Base-by-base conservation (phyloP, 208 protist genomes). In the Leptomonas pyrrhocoris region DNA sequence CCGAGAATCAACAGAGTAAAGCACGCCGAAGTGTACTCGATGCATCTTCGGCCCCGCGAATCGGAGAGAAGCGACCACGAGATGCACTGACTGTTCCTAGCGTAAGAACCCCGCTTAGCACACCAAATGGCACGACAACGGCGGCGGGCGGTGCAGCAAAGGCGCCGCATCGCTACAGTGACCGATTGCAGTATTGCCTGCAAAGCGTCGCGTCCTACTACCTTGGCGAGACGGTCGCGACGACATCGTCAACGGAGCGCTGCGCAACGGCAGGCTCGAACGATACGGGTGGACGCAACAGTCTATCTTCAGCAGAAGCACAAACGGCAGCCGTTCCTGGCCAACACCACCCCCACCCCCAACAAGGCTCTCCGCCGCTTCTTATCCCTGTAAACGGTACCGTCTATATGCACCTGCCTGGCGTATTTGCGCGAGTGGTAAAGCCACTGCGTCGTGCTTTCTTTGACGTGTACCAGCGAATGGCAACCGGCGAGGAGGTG, bases 371-470 rank as follows among this genome's bases (percentile, higher is more conserved):
- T 49, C 31, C 36, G 27, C 25, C 60, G 15, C n/a, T 43, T 27
- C 46, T 55, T n/a, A 57, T 63, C 4, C 30, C 18, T 27, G 48
- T 76, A 16, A 27, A 58, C 21, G 50, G 60, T 21, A 31, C 31
- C 4, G 7, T 54, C 12, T 83, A 73, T 30, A 43, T 55, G 21
- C 71, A 81, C 13, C 59, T 92, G 19, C 89, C 89, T 9, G 61
- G 75, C 0, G 62, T 89, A 6, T 67, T 88, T 27, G 74, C 84
- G 25, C 71, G 59, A 13, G 61, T 68, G 7, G 54, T 89, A 7
- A 94, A 94, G 74, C 63, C 70, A 45, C 71, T 87, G 62, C 81
- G 89, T 16, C 68, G 83, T 2, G 60, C 56, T 16, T 92, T 89
- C 67, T 94, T 83, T 60, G 38, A 66, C 2, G 8, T 15, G n/a